Percentiles rank a stretch among this genome's conserved stretches.
phyloP scores from a whole-genome alignment of 805 yeast genomes.

The Yarrowia sp. region DNA sequence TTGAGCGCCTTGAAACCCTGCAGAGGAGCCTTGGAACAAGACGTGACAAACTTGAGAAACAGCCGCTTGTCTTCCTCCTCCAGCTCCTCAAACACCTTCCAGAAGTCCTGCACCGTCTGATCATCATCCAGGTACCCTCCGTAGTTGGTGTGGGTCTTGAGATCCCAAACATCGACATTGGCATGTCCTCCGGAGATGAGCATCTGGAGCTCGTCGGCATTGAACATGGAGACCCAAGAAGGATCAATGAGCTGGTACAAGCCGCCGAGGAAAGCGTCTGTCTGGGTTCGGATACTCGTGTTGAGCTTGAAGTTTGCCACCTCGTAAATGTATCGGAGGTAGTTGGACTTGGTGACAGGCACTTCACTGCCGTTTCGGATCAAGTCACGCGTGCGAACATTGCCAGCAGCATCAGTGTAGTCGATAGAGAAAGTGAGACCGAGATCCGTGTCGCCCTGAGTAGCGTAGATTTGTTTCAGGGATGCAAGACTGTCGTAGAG shows the following conservation, averaged over 20 bases:
- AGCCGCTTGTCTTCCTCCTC: constrained; percentile 57
- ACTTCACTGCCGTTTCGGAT: constrained; percentile 55
- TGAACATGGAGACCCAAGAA: constrained; percentile 81
- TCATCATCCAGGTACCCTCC: constrained; percentile 52
- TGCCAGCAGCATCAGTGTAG: constrained; percentile 44
- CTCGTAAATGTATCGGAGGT: constrained; percentile 70
- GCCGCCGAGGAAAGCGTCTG: constrained; percentile 66
- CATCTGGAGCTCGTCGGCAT: constrained; percentile 77
- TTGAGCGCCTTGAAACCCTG: constrained; percentile 72
- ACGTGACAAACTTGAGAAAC: constrained; percentile 83
- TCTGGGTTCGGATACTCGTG: constrained; percentile 55
- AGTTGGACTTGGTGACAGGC: constrained; percentile 59
- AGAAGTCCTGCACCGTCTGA: constrained; percentile 61
- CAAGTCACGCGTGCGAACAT: constrained; percentile 49
- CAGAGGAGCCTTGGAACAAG: constrained; percentile 88
- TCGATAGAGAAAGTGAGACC: constrained; percentile 67
- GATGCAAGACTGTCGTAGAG: constrained; percentile 54
- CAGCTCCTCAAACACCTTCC: constrained; percentile 75
- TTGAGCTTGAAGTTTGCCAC: constrained; percentile 79
- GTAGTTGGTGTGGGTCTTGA: constrained; percentile 58
- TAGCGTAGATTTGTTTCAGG: constrained; percentile 52
- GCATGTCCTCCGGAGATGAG: constrained; percentile 76
- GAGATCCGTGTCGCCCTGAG: constrained; percentile 56
- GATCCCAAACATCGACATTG: constrained; percentile 68
- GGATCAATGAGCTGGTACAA: constrained; percentile 64